These are phyloP conservation scores for Aspergillus sclerotioniger DNA, from an alignment of 495 filamentous ascomycete species.

Conservation along the genomic window DNA sequence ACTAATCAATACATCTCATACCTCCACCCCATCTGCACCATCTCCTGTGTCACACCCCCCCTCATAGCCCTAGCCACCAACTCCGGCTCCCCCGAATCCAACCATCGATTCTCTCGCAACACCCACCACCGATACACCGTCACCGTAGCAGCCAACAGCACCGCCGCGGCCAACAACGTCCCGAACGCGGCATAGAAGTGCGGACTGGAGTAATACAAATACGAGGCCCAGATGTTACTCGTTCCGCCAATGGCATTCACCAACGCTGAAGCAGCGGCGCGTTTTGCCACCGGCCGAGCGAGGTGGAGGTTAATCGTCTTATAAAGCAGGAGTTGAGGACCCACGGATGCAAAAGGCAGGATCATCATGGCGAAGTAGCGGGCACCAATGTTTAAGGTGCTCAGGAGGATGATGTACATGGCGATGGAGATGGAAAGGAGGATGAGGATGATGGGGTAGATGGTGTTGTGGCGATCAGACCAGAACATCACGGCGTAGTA, in stretches of 20 bases:
- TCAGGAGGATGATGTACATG: conserved; percentile 29
- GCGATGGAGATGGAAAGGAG: conserved; percentile 23
- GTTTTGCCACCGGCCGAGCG: conserved; percentile 27
- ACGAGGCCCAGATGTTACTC: conserved; percentile 40
- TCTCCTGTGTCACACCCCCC: conserved; percentile 40
- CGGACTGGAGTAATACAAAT: conserved; percentile 35
- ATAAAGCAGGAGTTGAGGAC: conserved; percentile 30
- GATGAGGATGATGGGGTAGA: conserved; percentile 23
- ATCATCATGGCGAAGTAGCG: conserved; percentile 34
- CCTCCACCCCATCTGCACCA: conserved; percentile 39
- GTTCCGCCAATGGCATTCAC: conserved; percentile 37
- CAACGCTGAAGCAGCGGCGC: conserved; percentile 29
- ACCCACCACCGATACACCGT: conserved; percentile 38
- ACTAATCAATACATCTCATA: conserved; percentile 40
- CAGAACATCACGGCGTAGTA: conserved; percentile 28
- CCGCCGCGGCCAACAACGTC: conserved; percentile 31
- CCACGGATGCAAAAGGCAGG: conserved; percentile 29
- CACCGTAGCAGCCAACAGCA: conserved; percentile 30
- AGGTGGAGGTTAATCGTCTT: conserved; percentile 33
- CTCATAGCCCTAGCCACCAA: conserved; percentile 33
- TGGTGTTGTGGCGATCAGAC: conserved; percentile 27
- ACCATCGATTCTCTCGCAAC: conserved; percentile 31
- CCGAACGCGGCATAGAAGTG: conserved; percentile 40
- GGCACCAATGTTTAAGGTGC: conserved; percentile 24
- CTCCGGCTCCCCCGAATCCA: conserved; percentile 32